Evolutionary conservation across 2,329 filamentous ascomycete genomes (phyloP), one percentile per base, ranked within the genome.

Genomic region (Colletotrichum sp.): DNA sequence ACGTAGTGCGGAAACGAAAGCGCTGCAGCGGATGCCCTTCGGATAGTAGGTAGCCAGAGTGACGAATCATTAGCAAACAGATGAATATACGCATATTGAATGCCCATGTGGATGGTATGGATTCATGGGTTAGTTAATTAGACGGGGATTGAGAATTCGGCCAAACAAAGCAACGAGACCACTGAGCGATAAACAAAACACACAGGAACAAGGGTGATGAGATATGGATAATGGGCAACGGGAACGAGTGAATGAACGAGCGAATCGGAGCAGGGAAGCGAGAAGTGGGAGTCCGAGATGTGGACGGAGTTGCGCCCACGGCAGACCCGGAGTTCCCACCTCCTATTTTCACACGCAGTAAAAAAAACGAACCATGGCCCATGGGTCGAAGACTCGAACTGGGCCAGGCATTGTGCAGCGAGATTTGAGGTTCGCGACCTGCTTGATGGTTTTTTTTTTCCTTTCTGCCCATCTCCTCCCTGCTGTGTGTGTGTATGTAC

Each of bases 271-370:
- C 39, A 44, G 32, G 32, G 16, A 30, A 39, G 4, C 57, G 36
- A 72, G 69, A 57, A 30, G 57, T 71, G 63, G 60, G 69, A 68
- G 69, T 55, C 28, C 28, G 52, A 44, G 32, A 68, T 44, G 28
- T 24, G 57, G 34, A 69, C 49, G 21, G 30, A 69, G 21, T 36
- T 13, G 67, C 39, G 26, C 26, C 55, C 67, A 69, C 68, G 68
- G 34, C 36, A 70, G 68, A 70, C 68, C 68, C 55, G 57, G 68
- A 70, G 68, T 63, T 70, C 36, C 57, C 69, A 49, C 44, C 69
- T 34, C 39, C 69, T 63, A 30, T 30, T 34, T 68, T 68, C 28
- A 24, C 26, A 28, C n/a, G 8, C 28, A 28, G 24, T 28, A 18
- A 26, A 18, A 28, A 28, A 59, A 59, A 16, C 55, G 55, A 59